Conservation (phyloP, 164 flowering plant genomes). For the Hamamelis virginiana region DNA sequence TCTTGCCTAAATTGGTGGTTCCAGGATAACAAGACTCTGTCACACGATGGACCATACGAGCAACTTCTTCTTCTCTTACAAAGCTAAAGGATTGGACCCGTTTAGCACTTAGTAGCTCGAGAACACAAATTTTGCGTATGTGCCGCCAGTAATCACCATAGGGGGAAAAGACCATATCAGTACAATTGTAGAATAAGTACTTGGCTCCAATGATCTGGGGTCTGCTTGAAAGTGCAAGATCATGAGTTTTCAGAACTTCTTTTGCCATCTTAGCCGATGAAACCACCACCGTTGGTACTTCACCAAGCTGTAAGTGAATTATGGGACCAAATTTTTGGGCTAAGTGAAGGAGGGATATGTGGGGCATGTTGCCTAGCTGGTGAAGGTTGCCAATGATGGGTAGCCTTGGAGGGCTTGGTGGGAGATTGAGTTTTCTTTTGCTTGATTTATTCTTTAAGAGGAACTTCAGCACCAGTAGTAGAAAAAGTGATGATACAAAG, state of each 20-base stretch:
- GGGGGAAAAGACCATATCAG: conserved; percentile 47
- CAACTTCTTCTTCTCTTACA: conserved; percentile 56
- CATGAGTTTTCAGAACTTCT: conserved; percentile 57
- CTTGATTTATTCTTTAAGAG: conserved; percentile 5
- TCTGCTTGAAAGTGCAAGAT: conserved; percentile 44
- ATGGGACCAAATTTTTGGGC: conserved; percentile 48
- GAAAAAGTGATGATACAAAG: conserved; percentile 12
- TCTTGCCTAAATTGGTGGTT: conserved; percentile 33
- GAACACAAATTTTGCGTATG: conserved; percentile 41
- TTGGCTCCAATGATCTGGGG: conserved; percentile 38
- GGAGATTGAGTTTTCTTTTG: conserved; percentile 30
- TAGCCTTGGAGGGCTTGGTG: conserved; percentile 47
- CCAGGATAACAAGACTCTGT: conserved; percentile 21
- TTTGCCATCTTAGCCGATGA: conserved; percentile 58
- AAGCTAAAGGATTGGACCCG: conserved; percentile 41
- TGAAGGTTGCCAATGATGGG: conserved; percentile 70
- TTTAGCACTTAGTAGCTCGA: conserved; percentile 47
- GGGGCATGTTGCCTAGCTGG: conserved; percentile 50
- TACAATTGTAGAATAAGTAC: conserved; percentile 41
- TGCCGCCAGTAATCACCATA: conserved; percentile 66
- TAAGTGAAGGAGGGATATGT: conserved; percentile 38
- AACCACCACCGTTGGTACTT: conserved; percentile 47
- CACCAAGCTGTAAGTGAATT: conserved; percentile 46
- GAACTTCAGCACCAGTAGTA: conserved; percentile 15
- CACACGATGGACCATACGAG: conserved; percentile 32